These are phyloP conservation scores for Begonia peltatifolia DNA, from an alignment of 306 rosid species.

Conservation along the genomic window DNA sequence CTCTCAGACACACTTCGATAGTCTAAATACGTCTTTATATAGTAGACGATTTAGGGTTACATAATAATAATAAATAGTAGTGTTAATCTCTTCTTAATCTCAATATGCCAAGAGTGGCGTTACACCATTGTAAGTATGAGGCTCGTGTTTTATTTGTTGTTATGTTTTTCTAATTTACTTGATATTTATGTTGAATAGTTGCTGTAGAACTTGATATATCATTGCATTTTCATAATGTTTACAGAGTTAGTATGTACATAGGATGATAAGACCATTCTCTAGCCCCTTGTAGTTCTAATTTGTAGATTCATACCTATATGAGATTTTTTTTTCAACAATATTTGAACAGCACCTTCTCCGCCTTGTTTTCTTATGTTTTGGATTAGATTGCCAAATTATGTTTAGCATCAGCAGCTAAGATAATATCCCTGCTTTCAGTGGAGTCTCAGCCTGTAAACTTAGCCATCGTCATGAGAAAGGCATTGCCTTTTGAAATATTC, in stretches of 20 bases:
- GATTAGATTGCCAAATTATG: slow-evolving; percentile 11
- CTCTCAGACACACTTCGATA: too few species aligned
- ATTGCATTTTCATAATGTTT: slow-evolving; percentile 1
- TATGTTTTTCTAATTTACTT: not conserved
- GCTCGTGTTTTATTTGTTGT: not conserved
- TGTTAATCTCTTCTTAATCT: too few species aligned
- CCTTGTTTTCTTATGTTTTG: slow-evolving; percentile 8
- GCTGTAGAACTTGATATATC: slow-evolving; percentile 4
- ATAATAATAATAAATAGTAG: too few species aligned
- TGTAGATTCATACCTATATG: slow-evolving; percentile 4
- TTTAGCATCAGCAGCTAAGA: slow-evolving; percentile 15
- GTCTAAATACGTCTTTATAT: too few species aligned
- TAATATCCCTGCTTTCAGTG: slow-evolving; percentile 8
- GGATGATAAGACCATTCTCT: not conserved
- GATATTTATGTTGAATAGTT: not conserved
- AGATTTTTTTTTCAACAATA: slow-evolving; percentile 6
- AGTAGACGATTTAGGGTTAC: too few species aligned
- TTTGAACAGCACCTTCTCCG: slow-evolving; percentile 10
- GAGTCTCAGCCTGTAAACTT: slow-evolving; percentile 12
- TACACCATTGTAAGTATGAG: too few species aligned
- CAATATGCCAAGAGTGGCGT: too few species aligned
- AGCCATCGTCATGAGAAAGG: slow-evolving; percentile 26
- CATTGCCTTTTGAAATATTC: slow-evolving; percentile 64
- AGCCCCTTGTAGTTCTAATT: slow-evolving; percentile 3
- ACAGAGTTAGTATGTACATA: slow-evolving; percentile 8